These are phyloP conservation scores for Saccharomycopsis schoenii DNA, from an alignment of 805 yeast genomes.

Conservation along the genomic window DNA sequence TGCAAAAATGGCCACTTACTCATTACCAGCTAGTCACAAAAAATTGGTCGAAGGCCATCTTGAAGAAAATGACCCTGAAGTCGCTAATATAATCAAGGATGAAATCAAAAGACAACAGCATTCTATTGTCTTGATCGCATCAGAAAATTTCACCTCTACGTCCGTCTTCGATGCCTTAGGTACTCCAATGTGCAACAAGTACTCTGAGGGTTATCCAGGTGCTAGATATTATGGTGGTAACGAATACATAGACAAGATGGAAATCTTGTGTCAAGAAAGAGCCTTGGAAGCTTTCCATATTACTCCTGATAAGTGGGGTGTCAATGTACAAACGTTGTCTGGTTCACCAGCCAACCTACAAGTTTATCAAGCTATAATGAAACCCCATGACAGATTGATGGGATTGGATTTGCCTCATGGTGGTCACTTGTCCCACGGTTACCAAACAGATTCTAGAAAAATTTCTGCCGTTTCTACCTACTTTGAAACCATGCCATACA, in stretches of 20 bases:
- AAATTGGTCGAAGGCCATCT: slow-evolving; percentile 57
- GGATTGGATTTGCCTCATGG: slow-evolving; percentile 98
- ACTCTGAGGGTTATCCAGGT: slow-evolving; percentile 97
- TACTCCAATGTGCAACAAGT: slow-evolving; percentile 94
- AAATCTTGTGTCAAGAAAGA: slow-evolving; percentile 79
- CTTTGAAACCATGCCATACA: slow-evolving; percentile 96
- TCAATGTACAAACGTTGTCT: slow-evolving; percentile 87
- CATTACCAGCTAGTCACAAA: slow-evolving; percentile 57
- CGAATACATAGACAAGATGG: slow-evolving; percentile 87
- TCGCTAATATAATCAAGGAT: slow-evolving; percentile 61
- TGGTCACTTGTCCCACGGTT: slow-evolving; percentile 96
- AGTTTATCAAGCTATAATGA: slow-evolving; percentile 80
- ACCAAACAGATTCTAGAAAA: slow-evolving; percentile 83
- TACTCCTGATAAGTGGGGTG: slow-evolving; percentile 86
- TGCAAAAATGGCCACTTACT: slow-evolving; percentile 32
- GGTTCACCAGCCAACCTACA: slow-evolving; percentile 97
- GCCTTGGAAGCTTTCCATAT: slow-evolving; percentile 78
- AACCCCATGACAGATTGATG: slow-evolving; percentile 89
- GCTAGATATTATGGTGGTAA: slow-evolving; percentile 98
- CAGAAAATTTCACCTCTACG: slow-evolving; percentile 92
- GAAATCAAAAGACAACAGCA: slow-evolving; percentile 84
- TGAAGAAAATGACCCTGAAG: slow-evolving; percentile 73
- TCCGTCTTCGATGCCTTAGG: slow-evolving; percentile 93
- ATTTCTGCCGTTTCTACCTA: slow-evolving; percentile 88
- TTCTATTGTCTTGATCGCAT: slow-evolving; percentile 86